These are phyloP conservation scores for Lithospermum erythrorhizon DNA, from an alignment of 257 asterid genomes.

Conservation along the genomic window DNA sequence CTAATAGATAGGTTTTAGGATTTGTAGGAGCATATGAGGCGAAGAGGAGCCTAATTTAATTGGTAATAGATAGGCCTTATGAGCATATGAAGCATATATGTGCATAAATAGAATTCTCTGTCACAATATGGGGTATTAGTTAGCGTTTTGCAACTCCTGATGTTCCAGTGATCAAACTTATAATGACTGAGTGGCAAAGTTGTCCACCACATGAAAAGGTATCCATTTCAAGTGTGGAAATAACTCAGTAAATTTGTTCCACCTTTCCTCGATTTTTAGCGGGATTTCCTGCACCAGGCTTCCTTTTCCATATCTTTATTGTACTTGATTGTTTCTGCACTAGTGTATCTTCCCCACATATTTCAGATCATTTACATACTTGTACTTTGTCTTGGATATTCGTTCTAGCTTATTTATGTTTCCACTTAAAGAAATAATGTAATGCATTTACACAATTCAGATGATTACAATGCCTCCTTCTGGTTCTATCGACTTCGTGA, in stretches of 20 bases:
- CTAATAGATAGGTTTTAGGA: too few species aligned
- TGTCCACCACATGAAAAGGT: too few species aligned
- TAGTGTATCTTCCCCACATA: too few species aligned
- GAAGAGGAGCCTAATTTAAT: neutral
- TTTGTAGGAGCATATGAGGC: neutral
- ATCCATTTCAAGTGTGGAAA: too few species aligned
- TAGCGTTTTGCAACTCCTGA: too few species aligned
- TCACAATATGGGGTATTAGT: neutral
- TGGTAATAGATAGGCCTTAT: neutral
- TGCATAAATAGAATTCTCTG: neutral
- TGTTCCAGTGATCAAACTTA: too few species aligned
- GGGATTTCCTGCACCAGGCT: neutral
- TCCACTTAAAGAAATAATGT: neutral
- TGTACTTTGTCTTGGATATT: neutral
- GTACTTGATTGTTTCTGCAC: neutral
- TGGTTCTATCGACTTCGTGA: conserved; percentile 38
- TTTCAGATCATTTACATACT: too few species aligned
- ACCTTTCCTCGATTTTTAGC: neutral
- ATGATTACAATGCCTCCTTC: conserved; percentile 42
- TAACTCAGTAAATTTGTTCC: too few species aligned
- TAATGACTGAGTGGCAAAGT: too few species aligned
- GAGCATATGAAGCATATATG: neutral
- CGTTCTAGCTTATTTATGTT: conserved; percentile 4
- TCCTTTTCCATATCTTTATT: neutral
- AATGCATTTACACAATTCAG: conserved; percentile 23